Base-by-base conservation (phyloP, 306 rosid genomes). In the Mimosa pudica region DNA sequence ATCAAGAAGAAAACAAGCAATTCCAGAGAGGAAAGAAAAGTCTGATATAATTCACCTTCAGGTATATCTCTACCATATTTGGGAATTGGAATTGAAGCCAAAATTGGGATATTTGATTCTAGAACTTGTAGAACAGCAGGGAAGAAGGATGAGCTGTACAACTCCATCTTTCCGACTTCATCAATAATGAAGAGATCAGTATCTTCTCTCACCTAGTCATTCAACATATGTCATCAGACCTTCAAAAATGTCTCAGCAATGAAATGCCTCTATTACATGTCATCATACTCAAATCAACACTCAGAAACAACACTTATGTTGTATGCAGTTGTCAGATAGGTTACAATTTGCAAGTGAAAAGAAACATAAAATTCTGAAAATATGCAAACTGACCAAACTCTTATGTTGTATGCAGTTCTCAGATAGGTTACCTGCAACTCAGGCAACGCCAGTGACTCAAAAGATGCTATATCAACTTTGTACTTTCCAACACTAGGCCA, bases 151-250 rank as follows among this genome's bases (percentile, higher is more conserved):
- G 94, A 89, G 78, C 98, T 88, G 89, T 72, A 89, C 77, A 94
- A 70, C 86, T 94, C 98, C 98, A 94, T 90, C 92, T 88, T 92
- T 69, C 97, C 97, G 79, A 94, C 92, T 81, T 94, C 98, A 55
- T 90, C 98, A 63, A 92, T 89, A 83, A 94, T 61, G 84, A 90
- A 90, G 38, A 94, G 89, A 81, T 92, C 89, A n/a, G 89, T 86
- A 70, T 87, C 94, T 80, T 92, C 89, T 79, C 85, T 87, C 30
- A 89, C 89, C 97, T 94, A 85, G n/a, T 24, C 62, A 79, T 33
- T 49, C 47, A 44, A 81, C 13, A 38, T 8, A 32, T 11, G 9
- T 36, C 71, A 60, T 82, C 60, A 77, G 77, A 76, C 80, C 65
- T 70, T 18, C 62, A 71, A 38, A 68, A 18, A 52, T 45, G 67